Conservation (phyloP, 768 basidiomycete species). For the Lactarius pseudohatsudake region DNA sequence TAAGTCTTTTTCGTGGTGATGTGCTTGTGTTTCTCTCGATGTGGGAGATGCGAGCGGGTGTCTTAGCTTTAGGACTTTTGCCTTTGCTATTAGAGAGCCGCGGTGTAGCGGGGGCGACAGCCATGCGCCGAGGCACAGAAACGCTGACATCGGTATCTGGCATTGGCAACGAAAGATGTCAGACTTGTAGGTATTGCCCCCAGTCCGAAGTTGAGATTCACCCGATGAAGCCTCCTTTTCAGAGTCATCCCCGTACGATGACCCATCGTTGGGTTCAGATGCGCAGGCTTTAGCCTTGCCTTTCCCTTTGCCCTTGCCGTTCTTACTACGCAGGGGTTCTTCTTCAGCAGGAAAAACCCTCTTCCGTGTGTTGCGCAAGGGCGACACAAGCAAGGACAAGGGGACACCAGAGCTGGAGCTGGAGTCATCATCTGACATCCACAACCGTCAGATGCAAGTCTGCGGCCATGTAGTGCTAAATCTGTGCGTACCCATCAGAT, state of each 20-base stretch:
- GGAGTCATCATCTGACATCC: neutral
- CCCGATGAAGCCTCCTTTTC: neutral
- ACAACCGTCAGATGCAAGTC: too few relatives aligned
- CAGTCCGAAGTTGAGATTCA: neutral
- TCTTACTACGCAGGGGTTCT: neutral
- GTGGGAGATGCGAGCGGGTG: neutral
- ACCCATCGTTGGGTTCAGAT: neutral
- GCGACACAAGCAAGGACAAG: neutral
- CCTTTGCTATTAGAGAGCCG: neutral
- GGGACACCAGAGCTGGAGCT: constrained; percentile 3
- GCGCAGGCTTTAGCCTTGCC: neutral
- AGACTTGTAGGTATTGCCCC: neutral
- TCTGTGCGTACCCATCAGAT: neutral
- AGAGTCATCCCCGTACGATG: neutral
- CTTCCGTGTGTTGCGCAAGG: neutral
- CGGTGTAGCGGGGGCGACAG: neutral
- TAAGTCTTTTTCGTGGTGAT: neutral
- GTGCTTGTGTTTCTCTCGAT: neutral
- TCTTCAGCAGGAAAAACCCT: neutral
- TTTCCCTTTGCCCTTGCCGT: neutral
- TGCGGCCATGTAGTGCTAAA: neutral
- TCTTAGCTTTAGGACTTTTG: neutral
- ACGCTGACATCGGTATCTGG: neutral
- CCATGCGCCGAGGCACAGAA: too few relatives aligned
- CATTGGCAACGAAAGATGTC: neutral